Evolutionary conservation across 2,329 filamentous ascomycete genomes (phyloP).

Genomic region (Colletotrichum somersetense): DNA sequence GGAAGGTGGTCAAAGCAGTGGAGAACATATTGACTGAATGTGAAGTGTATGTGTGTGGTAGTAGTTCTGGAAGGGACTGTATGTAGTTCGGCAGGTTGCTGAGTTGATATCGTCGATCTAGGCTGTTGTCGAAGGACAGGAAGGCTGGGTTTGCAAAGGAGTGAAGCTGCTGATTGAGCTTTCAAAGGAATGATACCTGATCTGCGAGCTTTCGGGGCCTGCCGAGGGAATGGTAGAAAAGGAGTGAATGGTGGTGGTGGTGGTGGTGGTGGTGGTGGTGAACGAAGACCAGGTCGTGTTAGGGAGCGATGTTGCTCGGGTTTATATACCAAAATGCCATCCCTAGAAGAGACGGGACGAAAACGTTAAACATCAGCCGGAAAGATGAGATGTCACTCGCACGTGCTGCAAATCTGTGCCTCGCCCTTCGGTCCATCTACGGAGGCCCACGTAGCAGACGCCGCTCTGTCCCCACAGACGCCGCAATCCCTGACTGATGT

Average conservation of each 20-base stretch:
- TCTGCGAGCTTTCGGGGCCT: constrained; percentile 39
- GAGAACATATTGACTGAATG: constrained; percentile 45
- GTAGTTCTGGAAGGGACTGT: constrained; percentile 15
- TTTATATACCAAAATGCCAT: constrained; percentile 35
- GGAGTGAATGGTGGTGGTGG: constrained; percentile 7
- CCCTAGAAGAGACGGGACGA: constrained; percentile 25
- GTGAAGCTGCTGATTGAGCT: constrained; percentile 33
- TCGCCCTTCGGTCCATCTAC: constrained; percentile 29
- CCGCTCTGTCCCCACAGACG: constrained; percentile 29
- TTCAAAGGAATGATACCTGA: constrained; percentile 38
- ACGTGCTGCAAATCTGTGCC: constrained; percentile 13
- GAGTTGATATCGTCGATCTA: constrained; percentile 15
- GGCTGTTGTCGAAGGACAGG: constrained; percentile 28
- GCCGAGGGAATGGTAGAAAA: constrained; percentile 36
- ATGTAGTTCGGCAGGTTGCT: constrained; percentile 1
- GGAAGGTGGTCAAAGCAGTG: constrained; percentile 48
- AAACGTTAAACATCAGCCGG: constrained; percentile 18
- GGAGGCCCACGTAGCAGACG: constrained; percentile 34
- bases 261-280: constrained; percentile 38
- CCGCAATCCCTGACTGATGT: constrained; percentile 12
- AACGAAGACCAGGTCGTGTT: background rate
- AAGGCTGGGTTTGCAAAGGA: constrained; percentile 34
- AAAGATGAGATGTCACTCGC: constrained; percentile 35
- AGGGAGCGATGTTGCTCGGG: constrained; percentile 16
- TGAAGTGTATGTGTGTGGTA: background rate